Conservation (phyloP, 164 flowering plant species). For the Houttuynia cordata region DNA sequence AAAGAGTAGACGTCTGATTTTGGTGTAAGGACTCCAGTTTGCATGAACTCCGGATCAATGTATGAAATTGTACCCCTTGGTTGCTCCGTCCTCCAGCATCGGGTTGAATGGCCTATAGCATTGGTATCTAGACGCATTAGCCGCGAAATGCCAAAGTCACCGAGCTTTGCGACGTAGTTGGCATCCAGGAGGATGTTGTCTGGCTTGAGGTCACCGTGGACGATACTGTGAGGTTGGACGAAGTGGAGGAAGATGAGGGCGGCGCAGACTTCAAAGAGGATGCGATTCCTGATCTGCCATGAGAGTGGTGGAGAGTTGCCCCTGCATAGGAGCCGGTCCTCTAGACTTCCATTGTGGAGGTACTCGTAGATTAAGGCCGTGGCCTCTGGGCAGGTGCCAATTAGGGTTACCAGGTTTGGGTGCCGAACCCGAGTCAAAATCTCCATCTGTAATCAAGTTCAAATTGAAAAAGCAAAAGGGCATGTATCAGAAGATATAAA, state of each 20-base stretch:
- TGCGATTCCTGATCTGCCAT: slow-evolving; percentile 68
- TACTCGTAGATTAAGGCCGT: slow-evolving; percentile 67
- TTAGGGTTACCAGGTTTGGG: slow-evolving; percentile 71
- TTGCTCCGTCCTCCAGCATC: slow-evolving; percentile 22
- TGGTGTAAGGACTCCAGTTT: slow-evolving; percentile 59
- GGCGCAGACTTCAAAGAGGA: slow-evolving; percentile 70
- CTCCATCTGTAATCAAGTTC: slow-evolving; percentile 39
- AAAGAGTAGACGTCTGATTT: slow-evolving; percentile 78
- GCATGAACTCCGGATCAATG: slow-evolving; percentile 69
- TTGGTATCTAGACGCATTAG: slow-evolving; percentile 10
- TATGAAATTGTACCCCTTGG: slow-evolving; percentile 63
- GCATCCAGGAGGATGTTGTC: slow-evolving; percentile 64
- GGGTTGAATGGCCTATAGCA: slow-evolving; percentile 14
- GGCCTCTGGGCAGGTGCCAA: slow-evolving; percentile 79
- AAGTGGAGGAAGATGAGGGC: slow-evolving; percentile 78
- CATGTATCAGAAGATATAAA: too few relatives aligned
- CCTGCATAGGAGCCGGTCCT: slow-evolving; percentile 68
- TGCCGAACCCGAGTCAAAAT: slow-evolving; percentile 72
- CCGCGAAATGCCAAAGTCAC: slow-evolving; percentile 78
- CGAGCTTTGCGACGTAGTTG: slow-evolving; percentile 48
- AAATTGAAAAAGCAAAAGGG: too few relatives aligned
- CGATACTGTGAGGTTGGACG: slow-evolving; percentile 39
- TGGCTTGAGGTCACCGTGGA: slow-evolving; percentile 80
- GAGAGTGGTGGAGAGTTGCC: slow-evolving; percentile 58
- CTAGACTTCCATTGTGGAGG: slow-evolving; percentile 79